Evolutionary conservation across 1,139 yeast genomes (phyloP).

Genomic region (Entelexis paramagnoliae): DNA sequence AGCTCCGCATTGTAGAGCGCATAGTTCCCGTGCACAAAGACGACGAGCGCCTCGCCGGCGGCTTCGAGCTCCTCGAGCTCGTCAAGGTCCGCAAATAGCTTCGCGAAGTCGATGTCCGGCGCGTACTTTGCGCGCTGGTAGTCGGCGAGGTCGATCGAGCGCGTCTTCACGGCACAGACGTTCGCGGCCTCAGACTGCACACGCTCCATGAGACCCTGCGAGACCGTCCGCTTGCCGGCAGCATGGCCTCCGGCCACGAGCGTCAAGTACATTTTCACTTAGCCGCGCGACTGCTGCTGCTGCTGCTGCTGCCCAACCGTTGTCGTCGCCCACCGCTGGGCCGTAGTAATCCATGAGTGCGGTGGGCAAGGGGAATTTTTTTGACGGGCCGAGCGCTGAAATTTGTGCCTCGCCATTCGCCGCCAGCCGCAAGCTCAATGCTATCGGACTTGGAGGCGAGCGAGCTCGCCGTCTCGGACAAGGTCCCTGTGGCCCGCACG

Average conservation of each 20-base stretch:
- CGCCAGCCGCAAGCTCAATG: too few relatives aligned
- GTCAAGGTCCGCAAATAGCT: slow-evolving; percentile 27
- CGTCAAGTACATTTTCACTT: not conserved
- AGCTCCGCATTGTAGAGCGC: slow-evolving; percentile 59
- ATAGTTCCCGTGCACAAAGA: slow-evolving; percentile 67
- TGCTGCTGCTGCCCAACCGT: too few relatives aligned
- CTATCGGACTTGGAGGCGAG: slow-evolving; percentile 22
- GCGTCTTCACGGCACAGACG: slow-evolving; percentile 8
- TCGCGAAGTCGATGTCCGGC: slow-evolving; percentile 32
- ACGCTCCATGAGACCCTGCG: slow-evolving; percentile 25
- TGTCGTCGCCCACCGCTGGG: too few relatives aligned
- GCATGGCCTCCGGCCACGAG: slow-evolving; percentile 70
- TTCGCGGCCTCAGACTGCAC: slow-evolving; percentile 16
- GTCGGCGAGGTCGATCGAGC: slow-evolving; percentile 28
- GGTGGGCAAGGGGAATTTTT: not conserved
- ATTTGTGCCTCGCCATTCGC: not conserved
- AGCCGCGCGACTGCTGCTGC: too few relatives aligned
- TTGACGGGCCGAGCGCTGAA: not conserved
- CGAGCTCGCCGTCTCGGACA: slow-evolving; percentile 23
- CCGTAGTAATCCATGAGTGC: not conserved
- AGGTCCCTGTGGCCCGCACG: slow-evolving; percentile 34
- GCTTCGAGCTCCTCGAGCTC: slow-evolving; percentile 9
- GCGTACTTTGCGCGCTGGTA: slow-evolving; percentile 23
- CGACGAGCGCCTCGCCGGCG: slow-evolving; percentile 2
- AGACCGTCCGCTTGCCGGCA: slow-evolving; percentile 44